Base-by-base conservation (phyloP, 148 eudicot species). In the Cornus controversa region DNA sequence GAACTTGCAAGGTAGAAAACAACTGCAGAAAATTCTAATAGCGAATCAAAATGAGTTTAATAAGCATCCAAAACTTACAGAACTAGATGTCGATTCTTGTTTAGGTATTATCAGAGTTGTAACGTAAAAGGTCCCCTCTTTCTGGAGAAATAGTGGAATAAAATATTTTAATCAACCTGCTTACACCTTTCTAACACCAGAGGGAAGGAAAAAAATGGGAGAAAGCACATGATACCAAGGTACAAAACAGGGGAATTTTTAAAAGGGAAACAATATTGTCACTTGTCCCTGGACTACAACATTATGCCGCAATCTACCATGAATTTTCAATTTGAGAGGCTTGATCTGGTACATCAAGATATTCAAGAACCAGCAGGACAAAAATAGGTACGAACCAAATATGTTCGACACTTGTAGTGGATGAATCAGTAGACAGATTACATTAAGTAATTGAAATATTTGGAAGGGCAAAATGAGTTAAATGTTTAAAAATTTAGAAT, bases 41-140 rank as follows among this genome's bases (percentile, higher is more conserved):
- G 45, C 45, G 9, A 6, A 40, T n/a, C 26, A 23, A 70, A 31
- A 18, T 2, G 27, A 66, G 25, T n/a, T 47, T 28, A 29, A 14
- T 23, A 72, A 74, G 45, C 31, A 54, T 26, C 37, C 20, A 77
- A 67, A 66, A 85, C 96, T 85, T 86, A 93, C 94, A 26, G 97
- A 89, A 80, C 78, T 75, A 63, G 91, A 89, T 65, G 90, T 89
- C 3, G 93, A 83, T 82, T 93, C 92, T 85, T 93, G 97, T 72
- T 91, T 91, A 26, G 97, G 94, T 60, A 93, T 81, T 78, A 93
- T 91, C 50, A 93, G 80, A 71, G 91, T 89, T 31, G 94, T 91
- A n/a, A 89, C 89, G 47, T 91, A 91, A 66, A 86, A 85, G 40
- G 82, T 86, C 31, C 85, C 85, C 2, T 87, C 89, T 80, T 78